A percentile compares a stretch with the other conserved stretches of the same genome.
Evolutionary conservation across 768 basidiomycete genomes (phyloP).

Genomic region (Xerocomellus chrysenteron): DNA sequence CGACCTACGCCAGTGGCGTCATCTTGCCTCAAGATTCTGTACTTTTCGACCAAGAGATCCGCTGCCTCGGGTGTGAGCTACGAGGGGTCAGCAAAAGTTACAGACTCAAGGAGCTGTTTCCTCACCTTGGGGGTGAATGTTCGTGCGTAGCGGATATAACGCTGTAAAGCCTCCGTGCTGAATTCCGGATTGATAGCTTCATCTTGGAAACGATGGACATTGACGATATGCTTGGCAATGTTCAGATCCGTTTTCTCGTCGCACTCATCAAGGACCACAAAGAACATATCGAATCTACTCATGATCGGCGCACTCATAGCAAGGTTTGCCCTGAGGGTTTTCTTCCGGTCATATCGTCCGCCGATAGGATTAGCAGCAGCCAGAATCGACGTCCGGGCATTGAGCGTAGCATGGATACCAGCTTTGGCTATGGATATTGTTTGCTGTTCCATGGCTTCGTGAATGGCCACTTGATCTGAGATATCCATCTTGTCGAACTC

Average conservation of each 20-base stretch:
- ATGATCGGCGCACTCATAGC: constrained; percentile 99
- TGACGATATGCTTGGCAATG: constrained; percentile 95
- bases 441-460: constrained; percentile 99
- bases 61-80: constrained; percentile 93
- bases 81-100: constrained; percentile 4
- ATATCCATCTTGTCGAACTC: constrained; percentile 99
- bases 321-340: constrained; percentile 85
- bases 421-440: constrained; percentile 99
- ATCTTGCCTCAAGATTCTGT: constrained; percentile 87
- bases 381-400: constrained; percentile 95
- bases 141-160: constrained; percentile 95
- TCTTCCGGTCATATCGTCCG: constrained; percentile 95
- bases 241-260: constrained; percentile 89
- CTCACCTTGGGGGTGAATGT: constrained; percentile 95
- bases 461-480: constrained; percentile 97
- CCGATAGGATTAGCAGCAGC: constrained; percentile 98
- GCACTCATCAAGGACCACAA: constrained; percentile 97
- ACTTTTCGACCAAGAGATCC: constrained; percentile 92
- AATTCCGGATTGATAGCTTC: constrained; percentile 96
- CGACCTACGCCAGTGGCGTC: constrained; percentile 84
- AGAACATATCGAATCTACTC: constrained; percentile 98
- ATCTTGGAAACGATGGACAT: constrained; percentile 94
- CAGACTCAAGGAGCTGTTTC: not conserved
- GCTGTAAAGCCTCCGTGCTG: constrained; percentile 92
- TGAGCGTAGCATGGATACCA: constrained; percentile 97